These are phyloP conservation scores for Entomortierella parvispora DNA, from an alignment of 192 early-diverging fungal species.

Conservation along the genomic window DNA sequence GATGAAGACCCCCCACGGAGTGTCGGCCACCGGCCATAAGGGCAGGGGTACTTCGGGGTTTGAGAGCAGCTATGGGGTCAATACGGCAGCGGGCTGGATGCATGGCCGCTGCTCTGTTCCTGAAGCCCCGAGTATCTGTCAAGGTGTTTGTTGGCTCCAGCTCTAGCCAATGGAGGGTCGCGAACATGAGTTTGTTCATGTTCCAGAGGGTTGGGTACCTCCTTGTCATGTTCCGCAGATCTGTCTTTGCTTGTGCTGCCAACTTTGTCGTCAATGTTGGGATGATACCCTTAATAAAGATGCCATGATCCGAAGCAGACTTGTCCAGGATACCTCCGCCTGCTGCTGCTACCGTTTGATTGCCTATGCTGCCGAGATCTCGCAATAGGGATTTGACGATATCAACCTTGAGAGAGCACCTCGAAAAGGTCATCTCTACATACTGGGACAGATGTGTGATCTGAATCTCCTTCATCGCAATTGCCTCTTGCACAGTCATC, in stretches of 20 bases:
- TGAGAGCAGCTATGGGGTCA: conserved; percentile 27
- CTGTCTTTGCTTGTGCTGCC: conserved; percentile 27
- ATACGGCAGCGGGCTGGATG: conserved; percentile 38
- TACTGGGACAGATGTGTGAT: conserved; percentile 16
- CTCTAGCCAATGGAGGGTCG: conserved; percentile 47
- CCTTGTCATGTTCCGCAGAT: conserved; percentile 21
- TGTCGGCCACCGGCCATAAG: not conserved
- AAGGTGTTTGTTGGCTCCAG: conserved; percentile 30
- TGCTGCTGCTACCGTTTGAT: conserved; percentile 9
- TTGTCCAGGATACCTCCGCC: conserved; percentile 3
- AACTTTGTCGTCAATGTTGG: conserved; percentile 6
- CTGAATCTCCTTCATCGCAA: conserved; percentile 33
- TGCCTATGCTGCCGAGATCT: conserved; percentile 21
- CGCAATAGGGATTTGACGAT: conserved; percentile 27
- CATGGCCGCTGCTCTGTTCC: conserved; percentile 25
- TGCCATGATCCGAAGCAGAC: conserved; percentile 20
- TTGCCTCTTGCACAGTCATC: conserved; percentile 38
- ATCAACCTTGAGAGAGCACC: conserved; percentile 35
- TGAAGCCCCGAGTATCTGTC: not conserved
- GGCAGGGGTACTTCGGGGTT: conserved; percentile 2
- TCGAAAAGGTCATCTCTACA: conserved; percentile 24
- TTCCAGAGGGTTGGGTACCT: conserved; percentile 34
- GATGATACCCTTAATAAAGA: conserved; percentile 33
- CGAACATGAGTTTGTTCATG: conserved; percentile 43
- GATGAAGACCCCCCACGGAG: conserved; percentile 6